Base-by-base conservation (phyloP, 371 early-diverging fungal genomes). In the Mucor piriformis region DNA sequence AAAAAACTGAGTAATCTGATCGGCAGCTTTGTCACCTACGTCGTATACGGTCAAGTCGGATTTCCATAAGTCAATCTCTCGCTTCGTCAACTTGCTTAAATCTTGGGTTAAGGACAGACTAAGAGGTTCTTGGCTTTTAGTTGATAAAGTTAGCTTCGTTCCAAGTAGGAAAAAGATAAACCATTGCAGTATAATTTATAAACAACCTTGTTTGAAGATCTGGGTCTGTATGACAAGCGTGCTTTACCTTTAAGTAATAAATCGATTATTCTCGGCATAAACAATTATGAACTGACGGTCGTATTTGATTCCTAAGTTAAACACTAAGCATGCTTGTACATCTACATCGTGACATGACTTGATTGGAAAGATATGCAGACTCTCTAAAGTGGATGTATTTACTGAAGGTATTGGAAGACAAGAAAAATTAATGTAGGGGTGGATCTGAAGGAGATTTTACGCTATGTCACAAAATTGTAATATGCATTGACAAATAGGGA, bases 271-370 rank as follows among this genome's bases (percentile, higher is more conserved):
- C 2, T 47, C 55, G 11, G 43, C 70, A 13, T 77, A 69, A 48
- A 81, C 51, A 49, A 77, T 61, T 74, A 81, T 73, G 43, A 77
- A 81, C 0, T 74, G 70, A 54, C 81, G 67, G 55, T 81, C 81
- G 46, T 69, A 20, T n/a, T 57, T 47, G 23, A 76, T 62, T 3
- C 81, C 81, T 16, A 81, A 50, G 24, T 57, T 34, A n/a, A 63
- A 66, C 0, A 81, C 70, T 29, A 73, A 42, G 29, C 70, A 72
- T 51, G 67, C 72, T 20, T 65, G 23, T 6, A 81, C 12, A 4
- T 66, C 48, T 13, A 75, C 64, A 20, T 57, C 57, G 54, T 77
- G 76, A 52, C 81, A 81, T 0, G 81, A 77, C 54, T 81, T 81
- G 8, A 81, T 64, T 0, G 81, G 81, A 33, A 63, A 77, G 6